Conservation (phyloP, 192 early-diverging fungal species). For the Linnemannia exigua region DNA sequence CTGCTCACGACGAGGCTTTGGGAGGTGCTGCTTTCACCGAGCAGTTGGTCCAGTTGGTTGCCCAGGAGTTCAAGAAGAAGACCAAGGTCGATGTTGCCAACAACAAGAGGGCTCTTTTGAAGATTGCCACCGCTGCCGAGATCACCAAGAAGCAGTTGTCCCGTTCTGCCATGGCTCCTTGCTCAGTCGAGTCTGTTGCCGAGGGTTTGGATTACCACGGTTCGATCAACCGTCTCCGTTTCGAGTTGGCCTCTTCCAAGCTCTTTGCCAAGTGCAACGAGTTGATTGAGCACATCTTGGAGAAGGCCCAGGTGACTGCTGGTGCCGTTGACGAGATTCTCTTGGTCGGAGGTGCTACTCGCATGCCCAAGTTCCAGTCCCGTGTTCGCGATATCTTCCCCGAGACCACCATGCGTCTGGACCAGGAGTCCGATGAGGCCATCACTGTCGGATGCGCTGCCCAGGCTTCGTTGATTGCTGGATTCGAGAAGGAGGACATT, state of each 20-base stretch:
- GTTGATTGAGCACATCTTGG: conserved; percentile 76
- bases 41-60: conserved; percentile 84
- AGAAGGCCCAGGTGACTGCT: conserved; percentile 73
- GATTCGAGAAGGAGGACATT: conserved; percentile 73
- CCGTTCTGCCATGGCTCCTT: conserved; percentile 84
- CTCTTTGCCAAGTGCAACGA: conserved; percentile 80
- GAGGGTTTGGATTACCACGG: conserved; percentile 94
- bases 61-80: conserved; percentile 91
- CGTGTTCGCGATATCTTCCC: conserved; percentile 82
- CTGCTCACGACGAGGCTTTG: conserved; percentile 81
- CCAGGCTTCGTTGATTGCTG: conserved; percentile 85
- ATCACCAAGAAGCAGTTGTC: conserved; percentile 93
- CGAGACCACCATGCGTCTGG: conserved; percentile 78
- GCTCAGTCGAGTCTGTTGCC: conserved; percentile 92
- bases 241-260: conserved; percentile 89
- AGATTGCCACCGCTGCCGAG: conserved; percentile 89
- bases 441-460: conserved; percentile 91
- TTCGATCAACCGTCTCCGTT: conserved; percentile 86
- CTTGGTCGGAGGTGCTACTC: conserved; percentile 88
- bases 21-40: conserved; percentile 92
- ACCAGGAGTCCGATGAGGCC: conserved; percentile 95
- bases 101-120: conserved; percentile 84
- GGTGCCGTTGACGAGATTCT: conserved; percentile 88
- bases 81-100: conserved; percentile 81
- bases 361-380: conserved; percentile 90